phyloP scores from a whole-genome alignment of 495 filamentous ascomycete species.

The Penicillium mononematosum region DNA sequence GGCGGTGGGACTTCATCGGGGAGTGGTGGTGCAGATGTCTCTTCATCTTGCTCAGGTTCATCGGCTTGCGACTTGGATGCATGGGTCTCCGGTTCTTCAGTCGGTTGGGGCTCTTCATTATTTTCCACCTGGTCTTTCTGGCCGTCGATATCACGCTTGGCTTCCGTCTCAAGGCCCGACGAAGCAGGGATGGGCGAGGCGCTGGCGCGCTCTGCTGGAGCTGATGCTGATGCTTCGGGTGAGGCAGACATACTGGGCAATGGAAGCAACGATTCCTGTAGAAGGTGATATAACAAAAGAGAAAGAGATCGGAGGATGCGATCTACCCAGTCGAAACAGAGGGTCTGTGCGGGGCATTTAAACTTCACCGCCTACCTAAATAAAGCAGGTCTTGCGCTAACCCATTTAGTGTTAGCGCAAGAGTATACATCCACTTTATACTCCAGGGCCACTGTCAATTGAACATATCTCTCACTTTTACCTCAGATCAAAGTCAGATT shows the following conservation, averaged over 20 bases:
- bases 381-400: neutral
- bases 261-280: conserved; percentile 1
- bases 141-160: conserved; percentile 13
- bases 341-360: neutral
- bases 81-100: conserved; percentile 18
- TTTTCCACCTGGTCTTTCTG: conserved; percentile 11
- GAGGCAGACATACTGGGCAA: conserved; percentile 19
- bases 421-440: neutral
- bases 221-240: conserved; percentile 1
- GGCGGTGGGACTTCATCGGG: conserved; percentile 52
- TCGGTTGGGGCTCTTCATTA: conserved; percentile 10
- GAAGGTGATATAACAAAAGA: neutral
- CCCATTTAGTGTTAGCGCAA: neutral
- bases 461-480: neutral
- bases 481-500: neutral
- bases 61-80: conserved; percentile 15
- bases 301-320: neutral
- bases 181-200: conserved; percentile 10
- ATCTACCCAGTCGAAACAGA: neutral
- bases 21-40: conserved; percentile 46
- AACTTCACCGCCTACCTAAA: conserved; percentile 5
- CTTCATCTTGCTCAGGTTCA: conserved; percentile 21
- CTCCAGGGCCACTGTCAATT: no score
- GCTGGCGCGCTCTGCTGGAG: neutral
- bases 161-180: conserved; percentile 7